phyloP scores from a whole-genome alignment of 2,329 filamentous ascomycete genomes.

The Phyllosticta citrichinensis region DNA sequence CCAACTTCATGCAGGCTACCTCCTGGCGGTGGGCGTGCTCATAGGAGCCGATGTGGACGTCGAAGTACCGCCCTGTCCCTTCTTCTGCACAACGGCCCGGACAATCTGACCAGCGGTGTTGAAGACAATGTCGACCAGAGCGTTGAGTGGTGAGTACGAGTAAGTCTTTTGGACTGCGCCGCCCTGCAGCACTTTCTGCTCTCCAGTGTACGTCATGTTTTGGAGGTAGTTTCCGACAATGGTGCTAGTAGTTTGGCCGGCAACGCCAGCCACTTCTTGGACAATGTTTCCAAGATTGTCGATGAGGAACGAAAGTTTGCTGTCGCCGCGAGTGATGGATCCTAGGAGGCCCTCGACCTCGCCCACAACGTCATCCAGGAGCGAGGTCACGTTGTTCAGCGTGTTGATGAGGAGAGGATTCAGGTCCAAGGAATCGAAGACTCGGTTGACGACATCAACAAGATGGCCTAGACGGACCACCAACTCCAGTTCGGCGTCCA shows the following conservation, averaged over 20 bases:
- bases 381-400: constrained; percentile 43
- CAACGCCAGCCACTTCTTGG: constrained; percentile 44
- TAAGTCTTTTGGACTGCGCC: constrained; percentile 43
- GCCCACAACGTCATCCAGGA: constrained; percentile 42
- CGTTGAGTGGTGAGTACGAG: constrained; percentile 39
- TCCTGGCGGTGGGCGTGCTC: constrained; percentile 20
- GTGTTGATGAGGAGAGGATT: constrained; percentile 51
- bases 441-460: constrained; percentile 51
- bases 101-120: constrained; percentile 47
- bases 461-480: constrained; percentile 51
- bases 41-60: constrained; percentile 17
- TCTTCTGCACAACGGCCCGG: constrained; percentile 35
- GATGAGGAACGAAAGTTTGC: constrained; percentile 45
- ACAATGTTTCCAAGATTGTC: constrained; percentile 56
- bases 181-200: constrained; percentile 25
- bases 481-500: constrained; percentile 49
- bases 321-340: constrained; percentile 47
- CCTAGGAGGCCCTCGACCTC: constrained; percentile 50
- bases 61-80: constrained; percentile 15
- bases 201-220: constrained; percentile 49
- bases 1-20: neutral
- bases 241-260: constrained; percentile 34
- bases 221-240: constrained; percentile 49
- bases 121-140: constrained; percentile 46
- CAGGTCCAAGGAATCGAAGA: constrained; percentile 48